These are phyloP conservation scores for Penicillium sp. DNA, from an alignment of 2,329 filamentous ascomycete genomes.

Conservation along the genomic window DNA sequence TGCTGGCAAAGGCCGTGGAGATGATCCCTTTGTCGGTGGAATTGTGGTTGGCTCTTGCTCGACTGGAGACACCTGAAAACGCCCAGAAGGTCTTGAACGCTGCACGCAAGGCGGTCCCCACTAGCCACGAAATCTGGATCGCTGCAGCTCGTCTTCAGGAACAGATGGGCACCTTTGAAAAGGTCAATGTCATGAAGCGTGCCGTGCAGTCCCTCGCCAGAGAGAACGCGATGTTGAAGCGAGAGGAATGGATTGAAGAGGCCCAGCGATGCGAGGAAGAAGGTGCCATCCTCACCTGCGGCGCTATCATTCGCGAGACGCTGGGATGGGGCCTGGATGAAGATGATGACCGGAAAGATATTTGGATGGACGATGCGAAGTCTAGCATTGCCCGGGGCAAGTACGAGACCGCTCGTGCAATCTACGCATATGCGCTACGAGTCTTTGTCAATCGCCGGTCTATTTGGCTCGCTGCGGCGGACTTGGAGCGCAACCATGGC, in stretches of 20 bases:
- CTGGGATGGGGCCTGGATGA: constrained; percentile 91
- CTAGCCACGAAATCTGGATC: constrained; percentile 94
- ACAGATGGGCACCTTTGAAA: constrained; percentile 76
- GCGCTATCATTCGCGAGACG: constrained; percentile 85
- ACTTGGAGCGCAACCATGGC: constrained; percentile 86
- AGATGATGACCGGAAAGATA: constrained; percentile 91
- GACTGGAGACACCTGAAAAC: constrained; percentile 82
- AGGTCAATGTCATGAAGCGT: constrained; percentile 90
- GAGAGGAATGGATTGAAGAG: constrained; percentile 94
- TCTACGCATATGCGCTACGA: constrained; percentile 84
- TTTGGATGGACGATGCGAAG: constrained; percentile 92
- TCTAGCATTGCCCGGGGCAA: constrained; percentile 72
- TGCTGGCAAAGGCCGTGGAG: constrained; percentile 92
- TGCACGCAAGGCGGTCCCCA: constrained; percentile 87
- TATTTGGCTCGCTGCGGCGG: constrained; percentile 84
- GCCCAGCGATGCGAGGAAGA: constrained; percentile 94
- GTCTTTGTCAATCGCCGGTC: constrained; percentile 85
- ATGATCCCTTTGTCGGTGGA: constrained; percentile 92
- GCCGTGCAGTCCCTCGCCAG: constrained; percentile 82
- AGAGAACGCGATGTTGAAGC: constrained; percentile 92
- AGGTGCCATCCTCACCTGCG: constrained; percentile 78
- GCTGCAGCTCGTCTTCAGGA: constrained; percentile 84
- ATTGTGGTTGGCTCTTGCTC: constrained; percentile 88
- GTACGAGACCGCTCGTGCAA: constrained; percentile 87
- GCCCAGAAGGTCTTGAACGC: constrained; percentile 93